These are phyloP conservation scores for Saprolegnia diclina DNA, from an alignment of 352 stramenopile species.

Conservation along the genomic window DNA sequence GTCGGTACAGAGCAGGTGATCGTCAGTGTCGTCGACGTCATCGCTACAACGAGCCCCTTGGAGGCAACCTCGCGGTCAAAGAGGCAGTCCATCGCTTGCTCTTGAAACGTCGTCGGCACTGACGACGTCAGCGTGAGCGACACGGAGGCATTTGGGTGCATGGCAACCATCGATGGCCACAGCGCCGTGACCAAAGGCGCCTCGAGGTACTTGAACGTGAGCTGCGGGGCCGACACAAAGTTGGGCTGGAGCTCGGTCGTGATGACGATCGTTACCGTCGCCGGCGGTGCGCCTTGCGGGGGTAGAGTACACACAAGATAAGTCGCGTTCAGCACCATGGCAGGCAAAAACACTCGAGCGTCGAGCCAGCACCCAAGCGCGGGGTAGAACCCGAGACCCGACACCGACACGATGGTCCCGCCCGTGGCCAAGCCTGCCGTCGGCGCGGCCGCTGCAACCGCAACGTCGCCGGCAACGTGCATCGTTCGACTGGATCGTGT, in stretches of 20 bases:
- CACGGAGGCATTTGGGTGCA: not conserved
- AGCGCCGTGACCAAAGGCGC: constrained; percentile 3
- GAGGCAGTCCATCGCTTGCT: no score
- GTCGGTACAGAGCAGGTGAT: not conserved
- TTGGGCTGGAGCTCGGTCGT: not conserved
- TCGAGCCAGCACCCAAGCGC: constrained; percentile 35
- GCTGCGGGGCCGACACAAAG: not conserved
- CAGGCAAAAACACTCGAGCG: constrained; percentile 17
- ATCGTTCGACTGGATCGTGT: not conserved
- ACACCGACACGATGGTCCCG: constrained; percentile 32
- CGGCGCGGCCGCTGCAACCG: constrained; percentile 12
- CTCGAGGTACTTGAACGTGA: constrained; percentile 30
- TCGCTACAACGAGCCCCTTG: no score
- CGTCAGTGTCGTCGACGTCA: not conserved
- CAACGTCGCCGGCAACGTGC: not conserved
- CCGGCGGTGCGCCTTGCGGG: not conserved
- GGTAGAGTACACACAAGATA: constrained; percentile 3
- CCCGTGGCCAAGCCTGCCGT: constrained; percentile 29
- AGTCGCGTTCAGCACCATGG: constrained; percentile 17
- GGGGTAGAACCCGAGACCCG: constrained; percentile 27
- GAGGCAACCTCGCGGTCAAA: no score
- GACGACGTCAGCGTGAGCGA: not conserved
- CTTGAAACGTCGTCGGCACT: no score
- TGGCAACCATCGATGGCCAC: not conserved
- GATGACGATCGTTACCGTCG: not conserved